Evolutionary conservation across 2,329 filamentous ascomycete species (phyloP).

Genomic region (Hymenoscyphus linearis): DNA sequence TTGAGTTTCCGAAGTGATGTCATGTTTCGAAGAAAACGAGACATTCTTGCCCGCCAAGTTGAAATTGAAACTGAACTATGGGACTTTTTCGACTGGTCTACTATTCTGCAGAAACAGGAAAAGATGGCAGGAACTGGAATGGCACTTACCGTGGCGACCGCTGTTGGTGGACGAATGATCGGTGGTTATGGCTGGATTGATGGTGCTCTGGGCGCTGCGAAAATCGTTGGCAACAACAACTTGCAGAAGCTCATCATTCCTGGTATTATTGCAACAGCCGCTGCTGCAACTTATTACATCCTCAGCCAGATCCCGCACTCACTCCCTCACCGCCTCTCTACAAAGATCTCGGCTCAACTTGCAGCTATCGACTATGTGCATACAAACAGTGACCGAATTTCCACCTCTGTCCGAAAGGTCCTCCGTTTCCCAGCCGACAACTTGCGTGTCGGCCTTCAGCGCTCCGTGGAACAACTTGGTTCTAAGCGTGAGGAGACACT

Average conservation of each 20-base stretch:
- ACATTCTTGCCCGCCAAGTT: slow-evolving; percentile 77
- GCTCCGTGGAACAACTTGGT: slow-evolving; percentile 78
- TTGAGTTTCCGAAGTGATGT: slow-evolving; percentile 84
- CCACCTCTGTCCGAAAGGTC: slow-evolving; percentile 79
- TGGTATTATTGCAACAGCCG: slow-evolving; percentile 63
- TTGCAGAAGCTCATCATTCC: slow-evolving; percentile 76
- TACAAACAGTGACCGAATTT: slow-evolving; percentile 77
- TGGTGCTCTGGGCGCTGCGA: slow-evolving; percentile 74
- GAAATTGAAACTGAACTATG: slow-evolving; percentile 81
- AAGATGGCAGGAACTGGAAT: slow-evolving; percentile 92
- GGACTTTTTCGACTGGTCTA: slow-evolving; percentile 89
- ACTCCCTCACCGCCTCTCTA: slow-evolving; percentile 76
- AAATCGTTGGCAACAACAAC: slow-evolving; percentile 75
- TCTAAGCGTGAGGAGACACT: slow-evolving; percentile 74
- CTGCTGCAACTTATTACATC: slow-evolving; percentile 73
- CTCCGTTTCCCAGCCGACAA: slow-evolving; percentile 83
- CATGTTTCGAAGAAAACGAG: slow-evolving; percentile 85
- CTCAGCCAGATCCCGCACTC: slow-evolving; percentile 84
- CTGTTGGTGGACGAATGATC: slow-evolving; percentile 74
- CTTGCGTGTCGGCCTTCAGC: slow-evolving; percentile 75
- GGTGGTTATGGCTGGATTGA: slow-evolving; percentile 87
- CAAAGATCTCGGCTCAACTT: slow-evolving; percentile 79
- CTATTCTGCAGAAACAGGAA: slow-evolving; percentile 82
- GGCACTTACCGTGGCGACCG: slow-evolving; percentile 85
- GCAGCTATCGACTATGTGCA: slow-evolving; percentile 87